Evolutionary conservation across 192 early-diverging fungal species (phyloP), one percentile per base, ranked within the genome.

Genomic region (Rhizophagus sp.): DNA sequence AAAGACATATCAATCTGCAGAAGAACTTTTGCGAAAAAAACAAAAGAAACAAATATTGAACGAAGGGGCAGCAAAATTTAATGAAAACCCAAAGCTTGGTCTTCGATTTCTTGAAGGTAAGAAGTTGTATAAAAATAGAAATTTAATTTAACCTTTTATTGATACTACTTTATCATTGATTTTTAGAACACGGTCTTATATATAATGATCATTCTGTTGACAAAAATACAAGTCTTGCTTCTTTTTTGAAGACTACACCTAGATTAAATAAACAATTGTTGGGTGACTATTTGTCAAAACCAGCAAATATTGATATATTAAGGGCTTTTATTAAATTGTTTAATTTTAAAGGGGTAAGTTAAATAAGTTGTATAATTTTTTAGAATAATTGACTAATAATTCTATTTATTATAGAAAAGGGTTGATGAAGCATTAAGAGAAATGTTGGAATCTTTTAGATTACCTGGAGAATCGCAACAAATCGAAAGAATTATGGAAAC

Each of bases 391-490:
- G 24, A 15, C 67, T 17, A 25, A 13, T 3, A 52, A 4, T 22
- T 36, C 62, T 50, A 13, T 52, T 76, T 67, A n/a, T 61, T 41
- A 49, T 84, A 95, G 93, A 95, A 94, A 92, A 89, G 96, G 22
- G 85, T 99, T 49, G 98, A 99, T 86, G 97, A 98, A 82, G 96
- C 97, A 0, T 81, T 99, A 71, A 90, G 98, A n/a, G 88, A 89
- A 34, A 87, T 99, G n/a, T 82, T 99, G 17, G 97, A 96, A 76
- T 90, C 93, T 47, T 99, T 99, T 88, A 90, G 98, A 25, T 84
- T 99, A 24, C 97, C 97, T 12, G 98, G 98, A 52, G 98, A 99
- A 88, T 92, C 97, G 36, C 97, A 99, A 84, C 96, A 97, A 83
- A 99, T 99, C 74, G 96, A 97, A 71, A 89, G 98, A 15, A 94